Evolutionary conservation across 2,329 filamentous ascomycete species (phyloP), one percentile per base, ranked within the genome.

Genomic region (Penicillium sp.): DNA sequence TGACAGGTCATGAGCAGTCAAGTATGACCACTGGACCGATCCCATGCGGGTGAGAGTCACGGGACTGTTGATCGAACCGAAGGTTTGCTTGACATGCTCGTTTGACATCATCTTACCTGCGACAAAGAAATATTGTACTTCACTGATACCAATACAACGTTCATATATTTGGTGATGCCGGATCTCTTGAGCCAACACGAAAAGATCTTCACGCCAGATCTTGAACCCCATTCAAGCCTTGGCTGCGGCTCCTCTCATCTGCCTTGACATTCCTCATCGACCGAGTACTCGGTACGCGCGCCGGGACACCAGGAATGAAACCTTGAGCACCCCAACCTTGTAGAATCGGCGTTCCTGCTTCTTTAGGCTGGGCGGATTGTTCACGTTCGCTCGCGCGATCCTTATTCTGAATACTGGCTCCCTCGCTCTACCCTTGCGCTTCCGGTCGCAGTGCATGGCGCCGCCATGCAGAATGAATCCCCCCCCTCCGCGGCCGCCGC

Each of bases 401-500:
- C 12, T 41, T 17, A 3, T 10, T 11, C 12, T 0, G 28, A 22
- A n/a, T 17, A 39, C 39, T 17, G 14, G 4, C 28, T 41, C 20
- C 11, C 35, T 45, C 45, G 14, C 25, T 12, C n/a, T 28, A 31
- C 35, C 25, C 45, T 50, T 28, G 12, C 20, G 25, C 49, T 35
- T 48, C 42, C 49, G 39, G 12, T 38, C 28, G 31, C 34, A 15
- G 48, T 49, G 35, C 35, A 54, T 50, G 45, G 48, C 53, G 38
- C 42, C 54, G 53, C 57, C 5, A 67, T 68, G 66, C 55, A 60
- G 51, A 57, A 65, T 62, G 66, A 61, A 58, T 55, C 54, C 49
- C 45, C 53, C 17, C 51, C 51, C 37, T 45, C n/a, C 14, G 41
- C 57, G 37, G 60, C 35, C 34, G 11, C 53, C 45, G 45, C 41